Evolutionary conservation across 768 basidiomycete genomes (phyloP).

Genomic region (Leucocoprinus leucothites): DNA sequence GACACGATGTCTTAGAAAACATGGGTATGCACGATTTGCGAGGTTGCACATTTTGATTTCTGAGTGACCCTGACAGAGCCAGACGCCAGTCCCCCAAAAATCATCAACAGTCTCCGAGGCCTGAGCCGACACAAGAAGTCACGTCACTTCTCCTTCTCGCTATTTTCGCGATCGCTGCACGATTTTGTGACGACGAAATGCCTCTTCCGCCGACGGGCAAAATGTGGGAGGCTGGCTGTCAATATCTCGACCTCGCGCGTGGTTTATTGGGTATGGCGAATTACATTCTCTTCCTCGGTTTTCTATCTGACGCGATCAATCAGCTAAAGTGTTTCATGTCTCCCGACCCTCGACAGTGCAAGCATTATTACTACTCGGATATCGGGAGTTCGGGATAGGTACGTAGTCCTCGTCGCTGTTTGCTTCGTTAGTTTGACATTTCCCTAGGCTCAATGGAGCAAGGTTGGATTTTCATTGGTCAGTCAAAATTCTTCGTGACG

Average conservation of each 20-base stretch:
- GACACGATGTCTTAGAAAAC: neutral
- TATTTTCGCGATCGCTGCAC: constrained; percentile 80
- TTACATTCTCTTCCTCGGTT: neutral
- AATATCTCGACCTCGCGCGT: constrained; percentile 62
- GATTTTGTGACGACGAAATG: constrained; percentile 56
- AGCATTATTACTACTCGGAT: constrained; percentile 72
- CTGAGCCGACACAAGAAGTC: constrained; percentile 58
- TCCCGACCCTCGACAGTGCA: constrained; percentile 78
- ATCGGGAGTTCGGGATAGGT: constrained; percentile 83
- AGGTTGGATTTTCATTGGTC: constrained; percentile 82
- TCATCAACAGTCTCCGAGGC: constrained; percentile 34
- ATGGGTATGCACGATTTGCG: constrained; percentile 1
- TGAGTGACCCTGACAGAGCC: neutral
- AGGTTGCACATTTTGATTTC: neutral
- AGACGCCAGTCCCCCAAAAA: constrained; percentile 20
- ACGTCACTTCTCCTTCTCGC: constrained; percentile 71
- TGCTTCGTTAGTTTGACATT: constrained; percentile 1
- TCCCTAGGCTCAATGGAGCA: constrained; percentile 68
- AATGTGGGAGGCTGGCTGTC: constrained; percentile 69
- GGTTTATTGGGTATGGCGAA: constrained; percentile 51
- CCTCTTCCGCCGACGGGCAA: constrained; percentile 45
- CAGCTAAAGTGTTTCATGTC: constrained; percentile 53
- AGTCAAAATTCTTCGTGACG: constrained; percentile 13
- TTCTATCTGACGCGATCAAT: constrained; percentile 11
- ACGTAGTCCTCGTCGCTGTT: neutral